Conservation (phyloP, 2,329 filamentous ascomycete genomes). For the Elsinoe australis region DNA sequence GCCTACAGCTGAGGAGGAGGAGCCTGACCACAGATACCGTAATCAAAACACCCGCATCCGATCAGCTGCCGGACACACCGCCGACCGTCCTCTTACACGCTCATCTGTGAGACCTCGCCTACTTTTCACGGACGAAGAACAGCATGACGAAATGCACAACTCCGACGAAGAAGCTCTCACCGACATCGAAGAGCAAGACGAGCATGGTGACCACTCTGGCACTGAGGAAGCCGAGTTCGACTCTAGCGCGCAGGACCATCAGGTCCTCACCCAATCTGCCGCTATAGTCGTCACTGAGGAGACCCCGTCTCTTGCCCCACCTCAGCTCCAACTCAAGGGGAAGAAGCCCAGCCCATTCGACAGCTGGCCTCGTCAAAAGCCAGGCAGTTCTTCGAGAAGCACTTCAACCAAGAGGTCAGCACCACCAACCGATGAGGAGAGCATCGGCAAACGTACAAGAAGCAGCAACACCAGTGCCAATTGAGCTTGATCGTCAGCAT, state of each 20-base stretch:
- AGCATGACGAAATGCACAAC: slow-evolving; percentile 42
- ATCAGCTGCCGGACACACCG: slow-evolving; percentile 33
- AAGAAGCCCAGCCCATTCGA: slow-evolving; percentile 54
- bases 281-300: slow-evolving; percentile 18
- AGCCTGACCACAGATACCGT: slow-evolving; percentile 32
- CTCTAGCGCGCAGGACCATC: slow-evolving; percentile 45
- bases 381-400: slow-evolving; percentile 8
- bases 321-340: neutral
- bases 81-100: slow-evolving; percentile 51
- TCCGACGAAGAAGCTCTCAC: slow-evolving; percentile 53
- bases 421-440: neutral
- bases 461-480: neutral
- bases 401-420: slow-evolving; percentile 8
- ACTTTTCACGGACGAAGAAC: slow-evolving; percentile 54
- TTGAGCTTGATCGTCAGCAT: no score
- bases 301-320: neutral
- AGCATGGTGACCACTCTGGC: neutral
- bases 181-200: slow-evolving; percentile 37
- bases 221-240: slow-evolving; percentile 25
- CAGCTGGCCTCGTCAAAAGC: slow-evolving; percentile 60
- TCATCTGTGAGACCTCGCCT: slow-evolving; percentile 65
- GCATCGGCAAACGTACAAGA: slow-evolving; percentile 9
- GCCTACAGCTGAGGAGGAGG: slow-evolving; percentile 29
- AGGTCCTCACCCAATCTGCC: slow-evolving; percentile 14
- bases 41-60: slow-evolving; percentile 27